Base-by-base conservation (phyloP, 2,329 filamentous ascomycete genomes). In the Penicillium sp. region DNA sequence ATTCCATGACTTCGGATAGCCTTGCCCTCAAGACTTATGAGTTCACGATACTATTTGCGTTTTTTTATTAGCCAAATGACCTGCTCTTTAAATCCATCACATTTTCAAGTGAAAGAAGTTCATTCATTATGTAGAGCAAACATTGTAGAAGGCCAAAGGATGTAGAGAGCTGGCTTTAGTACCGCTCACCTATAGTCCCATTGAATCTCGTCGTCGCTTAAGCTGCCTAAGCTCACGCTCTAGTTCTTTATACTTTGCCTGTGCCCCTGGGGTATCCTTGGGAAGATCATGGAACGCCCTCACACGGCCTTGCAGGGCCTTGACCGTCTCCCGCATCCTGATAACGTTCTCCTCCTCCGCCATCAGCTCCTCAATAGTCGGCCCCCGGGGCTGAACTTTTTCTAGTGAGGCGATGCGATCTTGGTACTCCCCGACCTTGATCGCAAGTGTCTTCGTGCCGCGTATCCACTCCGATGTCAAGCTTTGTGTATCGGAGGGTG, bases 401-500 rank as follows among this genome's bases (percentile, higher is more conserved):
- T 75, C 70, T 13, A 78, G 63, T 8, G 79, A 71, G 57, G 78
- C 69, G 62, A 84, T 76, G 42, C 81, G 81, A 55, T 86, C 83
- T 48, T 78, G 77, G 58, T 90, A 84, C 68, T 94, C 90, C 17
- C 84, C 84, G 1, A 93, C 78, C 65, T 88, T 88, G 2, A 85
- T 77, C 15, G 81, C 77, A 38, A 90, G 78, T n/a, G 84, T 76
- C 70, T 91, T 91, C 49, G 88, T 84, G 56, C 82, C 86, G 54
- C 89, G 86, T 62, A 87, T 86, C 75, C 89, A 84, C 50, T 94
- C 88, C 4, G 87, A 80, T n/a, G 91, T 93, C 63, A 88, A 83
- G 63, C 86, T 85, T 12, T 85, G 83, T 4, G 93, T 76, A 60
- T 86, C 79, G 0, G 84, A 69, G 0, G 85, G 75, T 0, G 84